Percentiles rank a stretch among this genome's conserved stretches.
phyloP scores from a whole-genome alignment of 2,329 filamentous ascomycete species.

The Sordariomycetes sp. region DNA sequence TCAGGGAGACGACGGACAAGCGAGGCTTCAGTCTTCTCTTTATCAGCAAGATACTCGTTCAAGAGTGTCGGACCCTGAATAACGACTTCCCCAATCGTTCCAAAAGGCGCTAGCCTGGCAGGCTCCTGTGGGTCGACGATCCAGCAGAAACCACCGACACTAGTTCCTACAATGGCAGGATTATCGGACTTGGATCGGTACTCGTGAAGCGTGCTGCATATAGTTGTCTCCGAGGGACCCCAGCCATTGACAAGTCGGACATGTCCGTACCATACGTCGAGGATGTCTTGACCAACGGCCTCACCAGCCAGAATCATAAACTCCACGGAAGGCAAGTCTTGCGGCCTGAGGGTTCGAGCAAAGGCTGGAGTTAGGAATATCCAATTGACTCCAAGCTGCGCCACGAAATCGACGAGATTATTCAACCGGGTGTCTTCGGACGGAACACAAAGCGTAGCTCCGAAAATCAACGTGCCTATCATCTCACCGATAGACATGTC shows the following conservation, averaged over 20 bases:
- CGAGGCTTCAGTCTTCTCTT: constrained; percentile 12
- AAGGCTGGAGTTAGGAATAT: constrained; percentile 7
- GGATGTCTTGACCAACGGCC: constrained; percentile 6
- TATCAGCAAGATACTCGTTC: constrained; percentile 12
- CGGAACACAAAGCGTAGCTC: constrained; percentile 12
- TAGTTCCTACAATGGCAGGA: not conserved
- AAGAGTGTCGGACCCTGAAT: constrained; percentile 15
- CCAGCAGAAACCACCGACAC: constrained; percentile 10
- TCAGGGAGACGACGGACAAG: constrained; percentile 24
- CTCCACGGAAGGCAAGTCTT: constrained; percentile 1
- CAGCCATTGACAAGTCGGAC: constrained; percentile 6
- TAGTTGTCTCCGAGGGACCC: constrained; percentile 11
- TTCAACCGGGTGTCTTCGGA: constrained; percentile 9
- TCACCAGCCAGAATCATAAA: constrained; percentile 7
- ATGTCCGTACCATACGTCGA: constrained; percentile 9
- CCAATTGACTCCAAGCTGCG: too few relatives aligned
- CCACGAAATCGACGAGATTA: constrained; percentile 4
- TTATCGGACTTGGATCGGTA: not conserved
- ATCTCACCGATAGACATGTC: constrained; percentile 36
- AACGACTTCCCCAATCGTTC: constrained; percentile 14
- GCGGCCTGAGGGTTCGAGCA: not conserved
- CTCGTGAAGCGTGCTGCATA: constrained; percentile 3
- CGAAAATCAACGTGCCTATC: constrained; percentile 4
- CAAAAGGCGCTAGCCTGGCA: constrained; percentile 14
- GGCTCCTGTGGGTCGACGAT: constrained; percentile 19